These are phyloP conservation scores for Hygrophorus russula DNA, from an alignment of 768 basidiomycete species.

Conservation along the genomic window DNA sequence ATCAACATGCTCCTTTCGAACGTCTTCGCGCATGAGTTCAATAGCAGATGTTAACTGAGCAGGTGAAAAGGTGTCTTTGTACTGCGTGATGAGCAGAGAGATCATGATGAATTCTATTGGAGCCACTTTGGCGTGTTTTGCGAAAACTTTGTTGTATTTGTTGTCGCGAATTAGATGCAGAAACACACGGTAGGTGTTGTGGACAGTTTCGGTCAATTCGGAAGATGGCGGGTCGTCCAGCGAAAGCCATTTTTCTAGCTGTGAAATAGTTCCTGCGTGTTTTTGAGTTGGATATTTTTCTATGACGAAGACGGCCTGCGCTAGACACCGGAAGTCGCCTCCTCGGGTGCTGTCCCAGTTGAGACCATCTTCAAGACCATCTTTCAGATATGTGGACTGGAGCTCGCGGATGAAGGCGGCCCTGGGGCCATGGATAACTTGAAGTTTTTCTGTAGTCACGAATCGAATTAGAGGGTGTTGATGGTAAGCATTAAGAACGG, in stretches of 20 bases:
- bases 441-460: slow-evolving; percentile 43
- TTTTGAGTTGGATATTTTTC: slow-evolving; percentile 26
- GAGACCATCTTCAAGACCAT: slow-evolving; percentile 21
- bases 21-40: slow-evolving; percentile 37
- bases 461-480: not conserved
- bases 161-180: slow-evolving; percentile 29
- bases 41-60: slow-evolving; percentile 34
- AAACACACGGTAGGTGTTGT: slow-evolving; percentile 27
- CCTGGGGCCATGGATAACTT: slow-evolving; percentile 50
- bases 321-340: slow-evolving; percentile 46
- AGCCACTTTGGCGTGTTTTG: slow-evolving; percentile 36
- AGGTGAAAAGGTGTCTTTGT: slow-evolving; percentile 27
- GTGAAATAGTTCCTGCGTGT: slow-evolving; percentile 19
- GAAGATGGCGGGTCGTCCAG: slow-evolving; percentile 18
- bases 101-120: slow-evolving; percentile 61
- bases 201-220: slow-evolving; percentile 17
- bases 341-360: slow-evolving; percentile 42
- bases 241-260: slow-evolving; percentile 42
- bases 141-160: slow-evolving; percentile 24
- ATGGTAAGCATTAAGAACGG: not conserved
- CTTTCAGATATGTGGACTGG: slow-evolving; percentile 32
- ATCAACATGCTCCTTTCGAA: slow-evolving; percentile 48
- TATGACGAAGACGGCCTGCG: slow-evolving; percentile 42
- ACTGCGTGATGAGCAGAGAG: slow-evolving; percentile 39
- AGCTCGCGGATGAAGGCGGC: slow-evolving; percentile 49